Percentiles rank a stretch among this genome's conserved stretches.
These are phyloP conservation scores for Fonsecaea monophora DNA, from an alignment of 2,329 filamentous ascomycete genomes.

Conservation along the genomic window DNA sequence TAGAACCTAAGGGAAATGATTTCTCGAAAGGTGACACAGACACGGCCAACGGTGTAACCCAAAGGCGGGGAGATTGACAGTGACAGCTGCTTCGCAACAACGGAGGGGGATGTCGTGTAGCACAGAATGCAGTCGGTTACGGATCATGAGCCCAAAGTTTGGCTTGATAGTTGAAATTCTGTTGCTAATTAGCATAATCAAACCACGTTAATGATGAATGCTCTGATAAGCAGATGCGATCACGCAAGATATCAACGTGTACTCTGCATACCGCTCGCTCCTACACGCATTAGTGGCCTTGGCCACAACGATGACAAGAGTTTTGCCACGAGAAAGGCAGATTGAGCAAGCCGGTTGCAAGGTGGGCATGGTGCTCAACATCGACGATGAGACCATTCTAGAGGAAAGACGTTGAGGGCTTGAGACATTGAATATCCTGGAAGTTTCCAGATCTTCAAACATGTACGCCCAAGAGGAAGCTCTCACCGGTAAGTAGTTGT, in stretches of 20 bases:
- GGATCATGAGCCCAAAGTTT: not conserved
- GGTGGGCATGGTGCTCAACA: not conserved
- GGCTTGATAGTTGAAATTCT: not conserved
- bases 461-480: not conserved
- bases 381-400: not conserved
- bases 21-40: not conserved
- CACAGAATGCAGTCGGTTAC: not conserved
- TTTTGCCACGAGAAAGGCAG: not conserved
- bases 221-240: not conserved
- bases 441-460: constrained; percentile 7
- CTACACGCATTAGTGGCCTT: constrained; percentile 1
- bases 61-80: not conserved
- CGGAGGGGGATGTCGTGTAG: constrained; percentile 1
- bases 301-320: not conserved
- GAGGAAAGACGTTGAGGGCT: not conserved
- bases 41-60: not conserved
- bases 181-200: constrained; percentile 7
- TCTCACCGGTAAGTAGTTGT: not conserved
- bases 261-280: not conserved
- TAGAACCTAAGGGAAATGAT: not conserved
- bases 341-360: not conserved
- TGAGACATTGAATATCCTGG: not conserved
- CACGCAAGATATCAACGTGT: not conserved
- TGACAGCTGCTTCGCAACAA: not conserved
- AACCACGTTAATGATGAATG: not conserved